Percentiles rank a stretch among this genome's conserved stretches.
phyloP scores from a whole-genome alignment of 495 filamentous ascomycete genomes.

The Neurospora pannonica region DNA sequence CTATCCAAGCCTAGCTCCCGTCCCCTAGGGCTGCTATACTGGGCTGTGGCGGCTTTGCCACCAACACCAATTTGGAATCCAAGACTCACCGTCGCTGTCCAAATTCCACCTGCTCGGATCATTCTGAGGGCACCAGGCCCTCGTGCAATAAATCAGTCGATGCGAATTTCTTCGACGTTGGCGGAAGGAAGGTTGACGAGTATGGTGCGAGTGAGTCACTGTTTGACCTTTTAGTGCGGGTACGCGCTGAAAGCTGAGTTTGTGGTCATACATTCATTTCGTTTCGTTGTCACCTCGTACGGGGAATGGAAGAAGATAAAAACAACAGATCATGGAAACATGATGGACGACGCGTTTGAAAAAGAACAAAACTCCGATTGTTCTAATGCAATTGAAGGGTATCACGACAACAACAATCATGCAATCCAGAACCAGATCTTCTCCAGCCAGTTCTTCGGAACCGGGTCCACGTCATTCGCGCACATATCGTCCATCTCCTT shows the following conservation, averaged over 20 bases:
- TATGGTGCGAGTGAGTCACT: neutral
- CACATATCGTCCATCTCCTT: constrained; percentile 41
- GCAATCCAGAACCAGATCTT: constrained; percentile 41
- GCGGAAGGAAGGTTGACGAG: neutral
- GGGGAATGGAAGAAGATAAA: neutral
- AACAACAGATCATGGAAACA: neutral
- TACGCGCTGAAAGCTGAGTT: neutral
- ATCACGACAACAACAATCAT: constrained; percentile 4
- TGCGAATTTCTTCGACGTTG: neutral
- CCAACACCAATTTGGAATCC: neutral
- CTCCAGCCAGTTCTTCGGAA: constrained; percentile 31
- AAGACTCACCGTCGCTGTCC: neutral
- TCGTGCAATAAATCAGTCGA: neutral
- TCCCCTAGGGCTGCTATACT: neutral
- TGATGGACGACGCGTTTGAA: neutral
- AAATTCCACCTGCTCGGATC: neutral
- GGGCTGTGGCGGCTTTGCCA: neutral
- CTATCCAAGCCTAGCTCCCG: neutral
- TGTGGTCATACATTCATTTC: neutral
- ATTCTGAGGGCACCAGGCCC: neutral
- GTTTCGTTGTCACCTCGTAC: neutral
- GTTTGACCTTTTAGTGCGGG: neutral
- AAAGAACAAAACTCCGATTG: neutral
- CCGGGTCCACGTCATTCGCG: constrained; percentile 25
- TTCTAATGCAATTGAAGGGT: neutral